Evolutionary conservation across 208 protist species (phyloP), one percentile per base, ranked within the genome.

Genomic region (Crithidia bombi): DNA sequence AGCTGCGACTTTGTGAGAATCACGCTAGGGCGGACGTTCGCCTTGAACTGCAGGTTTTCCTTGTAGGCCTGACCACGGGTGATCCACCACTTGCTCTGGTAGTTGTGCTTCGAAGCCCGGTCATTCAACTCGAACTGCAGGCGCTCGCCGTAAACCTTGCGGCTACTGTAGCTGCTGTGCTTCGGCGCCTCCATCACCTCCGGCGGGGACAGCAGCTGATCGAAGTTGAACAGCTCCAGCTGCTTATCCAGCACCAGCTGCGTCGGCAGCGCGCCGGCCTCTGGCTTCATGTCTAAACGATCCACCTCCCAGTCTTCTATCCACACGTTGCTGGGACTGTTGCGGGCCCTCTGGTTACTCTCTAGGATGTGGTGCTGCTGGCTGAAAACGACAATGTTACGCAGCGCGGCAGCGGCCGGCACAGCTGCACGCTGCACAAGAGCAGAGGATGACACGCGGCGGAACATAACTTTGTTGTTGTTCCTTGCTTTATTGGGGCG

Each of bases 121-220:
- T 96, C 87, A 69, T 93, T 91, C 30, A 96, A 84, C 79, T 96
- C 90, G 69, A 96, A 93, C 81, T 93, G 87, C 61, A 96, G 70
- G 9, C 81, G 82, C 65, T 90, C 84, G 51, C 87, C 84, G 56
- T 96, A 96, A 33, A 85, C 78, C 52, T 91, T 92, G 33, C 87
- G 88, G 43, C 78, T 91, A 74, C 81, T 87, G 82, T 93, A 96
- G 76, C 85, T 93, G 85, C 86, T 96, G 84, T 96, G 90, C 65
- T 81, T 86, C 30, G 87, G 87, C 1, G 87, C 85, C 77, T 93
- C 87, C 86, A 93, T 92, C 56, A 93, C 78, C 77, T 96, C 90
- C 17, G 86, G 87, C 6, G 86, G 87, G 26, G 81, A 75, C 26
- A 91, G 56, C 21, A 96, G 83, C 75, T 96, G 87, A 62, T 96